Conservation (phyloP, 164 flowering plant genomes). For the Chloranthus sessilifolius region DNA sequence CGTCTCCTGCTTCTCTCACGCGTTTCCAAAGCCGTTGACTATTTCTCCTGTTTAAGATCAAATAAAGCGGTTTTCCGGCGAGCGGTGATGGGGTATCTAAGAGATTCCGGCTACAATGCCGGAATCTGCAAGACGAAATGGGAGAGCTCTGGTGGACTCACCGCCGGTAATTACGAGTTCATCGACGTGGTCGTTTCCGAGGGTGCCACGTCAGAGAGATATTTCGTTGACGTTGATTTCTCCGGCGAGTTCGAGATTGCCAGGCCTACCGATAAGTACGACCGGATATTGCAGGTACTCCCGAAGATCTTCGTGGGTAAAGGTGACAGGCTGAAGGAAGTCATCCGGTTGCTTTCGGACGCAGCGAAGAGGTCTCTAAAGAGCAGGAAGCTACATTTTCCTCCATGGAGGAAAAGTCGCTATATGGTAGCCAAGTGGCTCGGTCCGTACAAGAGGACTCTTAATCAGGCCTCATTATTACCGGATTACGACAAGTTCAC, state of each 20-base stretch:
- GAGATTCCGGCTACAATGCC: conserved; percentile 64
- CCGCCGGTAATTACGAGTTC: conserved; percentile 75
- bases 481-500: conserved; percentile 4
- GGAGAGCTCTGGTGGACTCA: conserved; percentile 40
- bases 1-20: conserved; percentile 20
- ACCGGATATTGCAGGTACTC: conserved; percentile 19
- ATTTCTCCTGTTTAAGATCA: conserved; percentile 14
- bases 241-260: conserved; percentile 69
- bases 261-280: conserved; percentile 46
- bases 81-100: conserved; percentile 44
- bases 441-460: conserved; percentile 56
- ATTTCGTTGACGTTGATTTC: conserved; percentile 58
- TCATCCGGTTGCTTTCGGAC: conserved; percentile 41
- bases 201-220: conserved; percentile 22
- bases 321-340: conserved; percentile 53
- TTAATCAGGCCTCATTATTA: background rate
- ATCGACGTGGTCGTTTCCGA: conserved; percentile 35
- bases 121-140: conserved; percentile 81
- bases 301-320: conserved; percentile 59
- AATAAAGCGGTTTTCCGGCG: conserved; percentile 28
- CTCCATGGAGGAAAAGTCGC: conserved; percentile 85
- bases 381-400: conserved; percentile 39
- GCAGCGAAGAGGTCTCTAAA: conserved; percentile 60
- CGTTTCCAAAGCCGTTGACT: conserved; percentile 38
- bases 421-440: conserved; percentile 78